Conservation (phyloP, 2,329 filamentous ascomycete species). For the Microcyclospora tardicrescens region DNA sequence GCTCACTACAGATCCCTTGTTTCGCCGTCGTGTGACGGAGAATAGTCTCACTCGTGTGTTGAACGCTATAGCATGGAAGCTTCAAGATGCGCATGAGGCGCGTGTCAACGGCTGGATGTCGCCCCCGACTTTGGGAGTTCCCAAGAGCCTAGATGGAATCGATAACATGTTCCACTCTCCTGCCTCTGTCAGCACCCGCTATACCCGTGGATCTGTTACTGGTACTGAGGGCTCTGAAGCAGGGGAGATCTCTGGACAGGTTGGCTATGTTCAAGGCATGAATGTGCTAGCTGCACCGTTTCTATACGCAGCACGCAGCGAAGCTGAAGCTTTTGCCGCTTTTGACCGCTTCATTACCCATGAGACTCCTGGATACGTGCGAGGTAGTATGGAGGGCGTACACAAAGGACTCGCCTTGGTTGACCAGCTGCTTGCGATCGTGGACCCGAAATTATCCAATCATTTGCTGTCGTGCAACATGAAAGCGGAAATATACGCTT, state of each 20-base stretch:
- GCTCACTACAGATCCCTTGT: slow-evolving; percentile 90
- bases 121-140: slow-evolving; percentile 36
- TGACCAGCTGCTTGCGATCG: slow-evolving; percentile 80
- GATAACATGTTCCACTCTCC: slow-evolving; percentile 31
- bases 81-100: slow-evolving; percentile 64
- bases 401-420: slow-evolving; percentile 84
- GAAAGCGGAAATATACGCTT: slow-evolving; percentile 89
- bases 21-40: slow-evolving; percentile 87
- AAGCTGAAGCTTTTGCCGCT: slow-evolving; percentile 85
- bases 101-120: slow-evolving; percentile 39
- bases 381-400: slow-evolving; percentile 93
- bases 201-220: slow-evolving; percentile 26
- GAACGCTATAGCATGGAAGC: slow-evolving; percentile 87
- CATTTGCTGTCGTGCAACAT: slow-evolving; percentile 79
- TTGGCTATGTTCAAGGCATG: slow-evolving; percentile 96
- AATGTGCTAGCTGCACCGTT: slow-evolving; percentile 95
- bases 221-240: slow-evolving; percentile 53
- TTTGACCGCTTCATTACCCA: slow-evolving; percentile 78
- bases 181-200: slow-evolving; percentile 22
- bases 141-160: slow-evolving; percentile 36
- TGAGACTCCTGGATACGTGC: slow-evolving; percentile 86
- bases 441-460: slow-evolving; percentile 74
- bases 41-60: slow-evolving; percentile 87
- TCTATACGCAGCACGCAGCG: slow-evolving; percentile 83
- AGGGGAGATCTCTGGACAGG: slow-evolving; percentile 45